phyloP scores from a whole-genome alignment of 179 eudicot species.

The Beta macrorhiza region DNA sequence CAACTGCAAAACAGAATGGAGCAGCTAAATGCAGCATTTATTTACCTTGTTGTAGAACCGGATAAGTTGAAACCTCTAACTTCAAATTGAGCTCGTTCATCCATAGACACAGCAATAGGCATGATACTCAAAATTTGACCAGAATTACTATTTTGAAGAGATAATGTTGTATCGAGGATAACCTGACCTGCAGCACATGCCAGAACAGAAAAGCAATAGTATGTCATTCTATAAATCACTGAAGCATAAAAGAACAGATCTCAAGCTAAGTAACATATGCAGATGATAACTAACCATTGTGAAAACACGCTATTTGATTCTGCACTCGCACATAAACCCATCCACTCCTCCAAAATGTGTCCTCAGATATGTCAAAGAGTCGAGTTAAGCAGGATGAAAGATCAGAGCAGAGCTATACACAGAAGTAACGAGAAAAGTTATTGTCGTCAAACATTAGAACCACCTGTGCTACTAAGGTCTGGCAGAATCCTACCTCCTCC shows the following conservation, averaged over 20 bases:
- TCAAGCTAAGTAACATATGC: constrained; percentile 2
- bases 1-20: constrained; percentile 11
- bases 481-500: constrained; percentile 46
- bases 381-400: constrained; percentile 44
- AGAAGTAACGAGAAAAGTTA: constrained; percentile 20
- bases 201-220: constrained; percentile 3
- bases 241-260: neutral
- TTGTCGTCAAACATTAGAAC: neutral
- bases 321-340: constrained; percentile 47
- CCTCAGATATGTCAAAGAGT: constrained; percentile 37
- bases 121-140: constrained; percentile 38
- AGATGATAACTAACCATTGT: constrained; percentile 37
- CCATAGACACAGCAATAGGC: constrained; percentile 49
- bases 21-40: neutral
- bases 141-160: constrained; percentile 20
- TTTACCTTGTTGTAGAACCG: constrained; percentile 40
- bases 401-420: constrained; percentile 42
- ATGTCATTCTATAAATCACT: constrained; percentile 4
- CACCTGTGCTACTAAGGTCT: neutral
- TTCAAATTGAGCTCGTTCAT: constrained; percentile 43
- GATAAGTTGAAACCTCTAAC: constrained; percentile 49
- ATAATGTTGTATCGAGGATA: constrained; percentile 19
- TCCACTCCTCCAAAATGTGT: constrained; percentile 50
- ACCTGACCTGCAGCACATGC: constrained; percentile 37
- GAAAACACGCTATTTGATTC: constrained; percentile 4